Conservation (phyloP, 2,329 filamentous ascomycete genomes). For the Fusarium marasasianum region DNA sequence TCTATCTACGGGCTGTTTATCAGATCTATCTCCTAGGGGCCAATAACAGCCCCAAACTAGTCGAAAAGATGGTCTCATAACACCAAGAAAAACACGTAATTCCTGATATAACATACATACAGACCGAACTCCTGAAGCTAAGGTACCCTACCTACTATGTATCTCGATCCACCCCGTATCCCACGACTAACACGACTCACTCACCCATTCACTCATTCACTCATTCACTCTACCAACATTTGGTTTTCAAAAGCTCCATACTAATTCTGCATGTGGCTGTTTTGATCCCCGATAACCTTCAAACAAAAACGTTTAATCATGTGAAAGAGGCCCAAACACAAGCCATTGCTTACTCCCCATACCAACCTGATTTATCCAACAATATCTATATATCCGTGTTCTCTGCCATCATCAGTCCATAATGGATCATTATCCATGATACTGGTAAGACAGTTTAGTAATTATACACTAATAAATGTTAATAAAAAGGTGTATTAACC, state of each 20-base stretch:
- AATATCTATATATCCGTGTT: not conserved
- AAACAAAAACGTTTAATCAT: not conserved
- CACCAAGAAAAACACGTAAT: not conserved
- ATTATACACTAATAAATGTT: not conserved
- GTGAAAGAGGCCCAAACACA: not conserved
- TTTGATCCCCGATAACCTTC: not conserved
- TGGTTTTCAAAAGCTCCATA: not conserved
- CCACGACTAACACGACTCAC: not conserved
- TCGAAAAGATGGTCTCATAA: not conserved
- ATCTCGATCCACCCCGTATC: not conserved
- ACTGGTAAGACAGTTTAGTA: not conserved
- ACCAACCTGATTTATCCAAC: not conserved
- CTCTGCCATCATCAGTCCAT: not conserved
- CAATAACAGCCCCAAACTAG: not conserved
- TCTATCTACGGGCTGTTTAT: conserved; percentile 1
- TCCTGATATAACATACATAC: not conserved
- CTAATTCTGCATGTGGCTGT: conserved; percentile 4
- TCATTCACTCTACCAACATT: not conserved
- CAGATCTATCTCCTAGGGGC: not conserved
- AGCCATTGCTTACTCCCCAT: not conserved
- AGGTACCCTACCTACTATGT: not conserved
- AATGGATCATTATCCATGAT: not conserved
- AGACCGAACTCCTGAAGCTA: not conserved
- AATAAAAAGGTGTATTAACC: not conserved
- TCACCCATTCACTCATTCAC: not conserved